These are phyloP conservation scores for Achaetomium macrosporum DNA, from an alignment of 2,329 filamentous ascomycete genomes.

Conservation along the genomic window DNA sequence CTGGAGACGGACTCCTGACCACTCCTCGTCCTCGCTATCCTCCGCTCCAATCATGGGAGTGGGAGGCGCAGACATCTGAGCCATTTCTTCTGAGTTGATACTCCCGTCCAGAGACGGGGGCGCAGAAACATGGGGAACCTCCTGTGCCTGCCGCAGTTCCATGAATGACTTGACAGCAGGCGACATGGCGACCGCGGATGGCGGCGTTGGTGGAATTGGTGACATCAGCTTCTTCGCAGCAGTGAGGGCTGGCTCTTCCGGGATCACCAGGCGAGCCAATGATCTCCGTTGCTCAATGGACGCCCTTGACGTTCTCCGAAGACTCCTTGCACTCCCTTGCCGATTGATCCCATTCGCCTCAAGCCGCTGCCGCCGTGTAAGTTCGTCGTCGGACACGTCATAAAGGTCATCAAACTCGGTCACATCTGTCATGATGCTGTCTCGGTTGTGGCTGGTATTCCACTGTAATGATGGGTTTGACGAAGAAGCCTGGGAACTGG, in stretches of 20 bases:
- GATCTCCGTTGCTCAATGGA: constrained; percentile 31
- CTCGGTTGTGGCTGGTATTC: constrained; percentile 44
- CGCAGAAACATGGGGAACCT: constrained; percentile 68
- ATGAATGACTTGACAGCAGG: constrained; percentile 69
- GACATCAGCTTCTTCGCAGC: constrained; percentile 47
- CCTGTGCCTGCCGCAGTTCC: constrained; percentile 53
- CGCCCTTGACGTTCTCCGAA: constrained; percentile 38
- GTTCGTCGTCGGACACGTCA: constrained; percentile 76
- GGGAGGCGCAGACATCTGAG: constrained; percentile 73
- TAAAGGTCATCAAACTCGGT: constrained; percentile 84
- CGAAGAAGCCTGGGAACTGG: constrained; percentile 38
- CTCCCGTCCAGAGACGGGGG: constrained; percentile 88
- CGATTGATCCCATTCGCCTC: constrained; percentile 35
- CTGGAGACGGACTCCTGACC: constrained; percentile 70
- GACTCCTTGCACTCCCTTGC: constrained; percentile 33
- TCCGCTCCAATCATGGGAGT: constrained; percentile 66
- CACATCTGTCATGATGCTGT: constrained; percentile 56
- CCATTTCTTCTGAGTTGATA: constrained; percentile 80
- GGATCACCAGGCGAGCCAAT: constrained; percentile 50
- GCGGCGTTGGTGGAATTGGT: constrained; percentile 58
- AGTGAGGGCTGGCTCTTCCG: constrained; percentile 34
- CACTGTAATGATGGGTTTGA: constrained; percentile 54
- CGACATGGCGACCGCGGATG: constrained; percentile 66
- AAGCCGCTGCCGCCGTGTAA: constrained; percentile 40
- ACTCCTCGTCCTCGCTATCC: constrained; percentile 54